Evolutionary conservation across 768 basidiomycete genomes (phyloP).

Genomic region (Russula sp.): DNA sequence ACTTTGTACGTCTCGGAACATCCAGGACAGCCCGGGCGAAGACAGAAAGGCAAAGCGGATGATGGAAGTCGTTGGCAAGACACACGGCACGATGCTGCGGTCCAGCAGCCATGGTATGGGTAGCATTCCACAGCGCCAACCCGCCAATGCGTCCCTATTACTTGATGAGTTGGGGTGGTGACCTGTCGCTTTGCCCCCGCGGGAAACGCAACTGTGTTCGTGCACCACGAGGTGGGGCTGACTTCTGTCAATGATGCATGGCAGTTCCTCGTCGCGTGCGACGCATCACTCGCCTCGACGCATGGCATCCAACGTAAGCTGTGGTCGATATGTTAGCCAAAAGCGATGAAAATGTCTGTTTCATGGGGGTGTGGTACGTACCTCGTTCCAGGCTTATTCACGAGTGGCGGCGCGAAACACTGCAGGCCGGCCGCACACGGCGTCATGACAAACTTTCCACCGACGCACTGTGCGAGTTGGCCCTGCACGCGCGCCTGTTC

Average conservation of each 20-base stretch:
- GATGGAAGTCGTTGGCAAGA: conserved; percentile 19
- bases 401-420: too few species aligned
- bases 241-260: conserved; percentile 26
- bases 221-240: conserved; percentile 21
- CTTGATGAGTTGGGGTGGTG: conserved; percentile 26
- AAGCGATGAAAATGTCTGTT: too few species aligned
- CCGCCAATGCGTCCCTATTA: conserved; percentile 14
- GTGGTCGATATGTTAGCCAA: too few species aligned
- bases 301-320: conserved; percentile 24
- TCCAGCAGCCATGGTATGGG: background rate
- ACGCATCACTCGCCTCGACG: conserved; percentile 14
- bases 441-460: too few species aligned
- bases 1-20: conserved; percentile 22
- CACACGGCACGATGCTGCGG: conserved; percentile 23
- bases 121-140: conserved; percentile 19
- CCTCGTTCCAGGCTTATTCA: too few species aligned
- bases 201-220: conserved; percentile 20
- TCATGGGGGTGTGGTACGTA: too few species aligned
- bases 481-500: too few species aligned
- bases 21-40: conserved; percentile 2
- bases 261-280: conserved; percentile 19
- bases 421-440: too few species aligned
- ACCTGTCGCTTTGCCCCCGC: conserved; percentile 23
- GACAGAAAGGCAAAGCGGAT: background rate
- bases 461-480: too few species aligned